A percentile compares a stretch with the other conserved stretches of the same genome.
phyloP scores from a whole-genome alignment of 108 stramenopile genomes.

The Hondaea fermentalgiana region DNA sequence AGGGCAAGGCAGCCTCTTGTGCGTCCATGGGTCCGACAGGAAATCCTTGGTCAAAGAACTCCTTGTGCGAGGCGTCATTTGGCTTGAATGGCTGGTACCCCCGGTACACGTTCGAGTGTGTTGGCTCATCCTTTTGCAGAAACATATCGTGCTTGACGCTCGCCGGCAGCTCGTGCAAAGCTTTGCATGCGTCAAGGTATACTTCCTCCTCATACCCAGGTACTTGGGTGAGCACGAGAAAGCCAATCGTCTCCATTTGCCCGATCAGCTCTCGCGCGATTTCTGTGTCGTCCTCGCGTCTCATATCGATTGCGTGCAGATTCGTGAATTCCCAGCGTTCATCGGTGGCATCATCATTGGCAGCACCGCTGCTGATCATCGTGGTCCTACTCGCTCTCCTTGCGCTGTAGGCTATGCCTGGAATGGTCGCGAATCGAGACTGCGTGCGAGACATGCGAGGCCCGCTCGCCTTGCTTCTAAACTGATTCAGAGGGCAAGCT shows the following conservation, averaged over 20 bases:
- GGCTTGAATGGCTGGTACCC: neutral
- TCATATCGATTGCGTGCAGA: neutral
- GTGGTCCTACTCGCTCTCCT: no score
- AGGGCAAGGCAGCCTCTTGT: neutral
- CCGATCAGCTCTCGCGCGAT: neutral
- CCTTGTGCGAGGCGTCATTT: neutral
- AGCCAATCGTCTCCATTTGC: neutral
- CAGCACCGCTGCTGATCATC: no score
- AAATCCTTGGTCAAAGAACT: neutral
- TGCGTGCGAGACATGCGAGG: no score
- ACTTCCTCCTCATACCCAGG: neutral
- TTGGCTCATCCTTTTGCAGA: neutral
- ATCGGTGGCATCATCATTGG: no score
- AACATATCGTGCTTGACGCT: neutral
- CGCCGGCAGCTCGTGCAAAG: neutral
- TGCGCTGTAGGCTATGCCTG: no score
- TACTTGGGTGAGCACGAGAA: neutral
- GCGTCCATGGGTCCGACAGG: neutral
- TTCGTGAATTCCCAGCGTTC: neutral
- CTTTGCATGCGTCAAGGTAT: neutral
- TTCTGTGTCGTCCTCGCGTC: neutral
- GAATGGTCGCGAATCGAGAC: no score
- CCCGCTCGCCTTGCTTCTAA: no score
- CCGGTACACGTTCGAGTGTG: neutral
- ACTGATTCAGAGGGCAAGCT: no score